Evolutionary conservation across 352 stramenopile species (phyloP).

Genomic region (Pseudoperonospora humuli): DNA sequence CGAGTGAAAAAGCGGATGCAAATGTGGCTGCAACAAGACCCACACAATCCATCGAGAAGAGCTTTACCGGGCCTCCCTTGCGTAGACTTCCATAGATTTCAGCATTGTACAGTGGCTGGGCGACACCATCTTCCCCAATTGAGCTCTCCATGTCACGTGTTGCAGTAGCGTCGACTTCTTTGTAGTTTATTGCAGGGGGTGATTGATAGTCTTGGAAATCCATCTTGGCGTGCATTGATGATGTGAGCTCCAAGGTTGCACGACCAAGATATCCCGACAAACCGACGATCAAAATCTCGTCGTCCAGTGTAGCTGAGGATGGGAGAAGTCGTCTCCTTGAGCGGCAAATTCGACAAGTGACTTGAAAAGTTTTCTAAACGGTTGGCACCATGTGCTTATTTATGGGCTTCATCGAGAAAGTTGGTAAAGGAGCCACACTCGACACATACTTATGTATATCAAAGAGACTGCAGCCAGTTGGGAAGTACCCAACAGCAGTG

Average conservation of each 20-base stretch:
- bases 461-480: too few species aligned
- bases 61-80: slow-evolving; percentile 25
- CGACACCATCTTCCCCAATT: neutral
- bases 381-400: too few species aligned
- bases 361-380: too few species aligned
- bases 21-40: slow-evolving; percentile 35
- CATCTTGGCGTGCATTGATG: slow-evolving; percentile 11
- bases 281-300: slow-evolving; percentile 18
- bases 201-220: slow-evolving; percentile 16
- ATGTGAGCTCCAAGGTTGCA: slow-evolving; percentile 9
- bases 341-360: slow-evolving; percentile 16
- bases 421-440: too few species aligned
- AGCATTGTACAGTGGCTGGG: slow-evolving; percentile 35
- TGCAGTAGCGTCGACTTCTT: neutral
- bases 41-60: slow-evolving; percentile 31
- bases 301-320: neutral
- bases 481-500: too few species aligned
- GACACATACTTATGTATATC: too few species aligned
- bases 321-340: slow-evolving; percentile 1
- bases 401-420: too few species aligned
- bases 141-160: slow-evolving; percentile 8
- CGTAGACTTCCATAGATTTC: slow-evolving; percentile 48
- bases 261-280: slow-evolving; percentile 12
- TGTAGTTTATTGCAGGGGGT: slow-evolving; percentile 1
- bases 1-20: slow-evolving; percentile 33